These are phyloP conservation scores for Spirogloea muscicola DNA, from an alignment of 139 green algal species.

Conservation along the genomic window DNA sequence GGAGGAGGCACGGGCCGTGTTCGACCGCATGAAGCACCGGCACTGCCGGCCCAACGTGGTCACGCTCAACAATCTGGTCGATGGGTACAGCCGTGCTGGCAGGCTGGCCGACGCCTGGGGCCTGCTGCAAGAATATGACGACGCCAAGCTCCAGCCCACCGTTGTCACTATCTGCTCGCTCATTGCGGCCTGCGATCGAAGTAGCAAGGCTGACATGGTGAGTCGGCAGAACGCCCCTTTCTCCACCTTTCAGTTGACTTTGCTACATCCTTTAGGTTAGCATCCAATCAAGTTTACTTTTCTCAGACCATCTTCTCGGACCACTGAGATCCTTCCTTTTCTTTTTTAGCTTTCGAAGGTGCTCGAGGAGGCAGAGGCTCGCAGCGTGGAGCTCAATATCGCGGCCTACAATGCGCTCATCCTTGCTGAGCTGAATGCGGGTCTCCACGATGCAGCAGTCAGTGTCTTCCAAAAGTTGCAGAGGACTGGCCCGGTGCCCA, in stretches of 20 bases:
- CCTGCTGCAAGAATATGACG: too few relatives aligned
- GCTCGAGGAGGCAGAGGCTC: slow-evolving; percentile 14
- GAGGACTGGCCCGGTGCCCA: not conserved
- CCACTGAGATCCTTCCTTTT: too few relatives aligned
- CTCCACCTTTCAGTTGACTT: too few relatives aligned
- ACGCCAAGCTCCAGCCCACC: too few relatives aligned
- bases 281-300: too few relatives aligned
- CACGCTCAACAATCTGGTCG: slow-evolving; percentile 18
- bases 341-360: too few relatives aligned
- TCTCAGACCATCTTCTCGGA: too few relatives aligned
- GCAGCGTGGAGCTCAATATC: slow-evolving; percentile 17
- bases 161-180: slow-evolving; percentile 16
- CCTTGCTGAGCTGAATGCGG: not conserved
- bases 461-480: slow-evolving; percentile 8
- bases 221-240: too few relatives aligned
- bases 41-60: slow-evolving; percentile 29
- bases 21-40: slow-evolving; percentile 8
- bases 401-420: slow-evolving; percentile 32
- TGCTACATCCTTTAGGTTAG: too few relatives aligned
- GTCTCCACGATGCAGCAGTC: not conserved
- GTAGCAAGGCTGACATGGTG: too few relatives aligned
- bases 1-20: slow-evolving; percentile 5
- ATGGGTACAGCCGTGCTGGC: slow-evolving; percentile 6
- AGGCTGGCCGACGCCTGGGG: slow-evolving; percentile 23
- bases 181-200: slow-evolving; percentile 15